phyloP scores from a whole-genome alignment of 2,329 filamentous ascomycete species.

The Colletotrichum gloeosporioides region DNA sequence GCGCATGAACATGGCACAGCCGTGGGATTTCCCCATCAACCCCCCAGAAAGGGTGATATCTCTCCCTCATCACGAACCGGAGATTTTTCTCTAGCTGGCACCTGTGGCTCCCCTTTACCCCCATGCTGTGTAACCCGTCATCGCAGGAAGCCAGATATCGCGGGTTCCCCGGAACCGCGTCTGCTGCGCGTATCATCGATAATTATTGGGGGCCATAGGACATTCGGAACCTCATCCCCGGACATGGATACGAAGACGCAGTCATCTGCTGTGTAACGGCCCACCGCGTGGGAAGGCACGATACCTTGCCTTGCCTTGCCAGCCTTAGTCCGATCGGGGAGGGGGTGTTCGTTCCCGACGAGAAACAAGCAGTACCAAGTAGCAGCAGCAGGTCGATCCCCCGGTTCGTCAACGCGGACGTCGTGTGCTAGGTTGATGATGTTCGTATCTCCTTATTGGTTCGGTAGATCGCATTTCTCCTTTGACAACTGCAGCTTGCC shows the following conservation, averaged over 20 bases:
- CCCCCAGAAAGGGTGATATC: neutral
- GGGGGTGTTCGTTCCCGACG: neutral
- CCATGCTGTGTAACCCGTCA: conserved; percentile 15
- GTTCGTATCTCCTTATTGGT: neutral
- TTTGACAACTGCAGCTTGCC: neutral
- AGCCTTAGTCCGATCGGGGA: neutral
- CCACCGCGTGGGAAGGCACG: neutral
- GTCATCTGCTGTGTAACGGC: conserved; percentile 19
- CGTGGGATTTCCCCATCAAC: neutral
- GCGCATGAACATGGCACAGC: conserved; percentile 16
- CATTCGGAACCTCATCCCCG: neutral
- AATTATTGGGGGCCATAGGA: neutral
- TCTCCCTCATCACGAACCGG: neutral
- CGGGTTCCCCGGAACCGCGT: neutral
- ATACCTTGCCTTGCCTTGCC: neutral
- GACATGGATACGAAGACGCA: conserved; percentile 5
- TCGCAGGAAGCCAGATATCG: conserved; percentile 4
- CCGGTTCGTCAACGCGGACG: neutral
- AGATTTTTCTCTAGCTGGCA: neutral
- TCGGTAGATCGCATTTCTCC: neutral
- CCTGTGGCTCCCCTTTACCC: neutral
- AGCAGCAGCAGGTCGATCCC: conserved; percentile 1
- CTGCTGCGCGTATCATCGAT: neutral
- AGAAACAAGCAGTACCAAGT: neutral
- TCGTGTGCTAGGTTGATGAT: neutral